Evolutionary conservation across 345 rosid species (phyloP).

Genomic region (Corchorus olitorius): DNA sequence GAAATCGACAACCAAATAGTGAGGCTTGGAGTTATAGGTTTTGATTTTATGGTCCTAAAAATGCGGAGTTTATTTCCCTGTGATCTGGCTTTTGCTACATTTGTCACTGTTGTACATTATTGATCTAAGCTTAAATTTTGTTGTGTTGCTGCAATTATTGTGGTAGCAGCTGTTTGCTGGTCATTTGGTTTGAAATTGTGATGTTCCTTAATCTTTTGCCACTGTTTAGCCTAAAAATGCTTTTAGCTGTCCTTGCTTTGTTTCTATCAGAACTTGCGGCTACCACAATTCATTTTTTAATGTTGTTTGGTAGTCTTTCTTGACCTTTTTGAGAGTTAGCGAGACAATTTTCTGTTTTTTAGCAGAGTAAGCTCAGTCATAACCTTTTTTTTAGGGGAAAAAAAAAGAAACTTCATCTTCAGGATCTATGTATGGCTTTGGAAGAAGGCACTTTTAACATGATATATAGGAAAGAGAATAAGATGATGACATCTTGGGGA

Average conservation of each 20-base stretch:
- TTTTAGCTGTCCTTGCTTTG: background rate
- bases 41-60: background rate
- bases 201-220: background rate
- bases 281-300: background rate
- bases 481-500: background rate
- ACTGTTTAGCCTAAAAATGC: background rate
- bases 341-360: background rate
- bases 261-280: background rate
- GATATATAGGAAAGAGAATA: slow-evolving; percentile 6
- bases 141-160: background rate
- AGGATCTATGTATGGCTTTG: background rate
- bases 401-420: background rate
- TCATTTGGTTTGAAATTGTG: background rate
- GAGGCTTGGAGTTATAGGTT: background rate
- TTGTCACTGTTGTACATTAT: too few relatives aligned
- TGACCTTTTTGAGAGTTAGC: background rate
- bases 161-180: background rate
- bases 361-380: background rate
- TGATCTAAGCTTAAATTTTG: background rate
- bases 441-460: background rate
- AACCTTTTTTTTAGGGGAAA: background rate
- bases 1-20: background rate
- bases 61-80: slow-evolving; percentile 3
- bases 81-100: background rate
- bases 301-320: background rate